A percentile compares a stretch with the other conserved stretches of the same genome.
These are phyloP conservation scores for Rutidosis leptorrhynchoides DNA, from an alignment of 129 eudicot genomes.

Conservation along the genomic window DNA sequence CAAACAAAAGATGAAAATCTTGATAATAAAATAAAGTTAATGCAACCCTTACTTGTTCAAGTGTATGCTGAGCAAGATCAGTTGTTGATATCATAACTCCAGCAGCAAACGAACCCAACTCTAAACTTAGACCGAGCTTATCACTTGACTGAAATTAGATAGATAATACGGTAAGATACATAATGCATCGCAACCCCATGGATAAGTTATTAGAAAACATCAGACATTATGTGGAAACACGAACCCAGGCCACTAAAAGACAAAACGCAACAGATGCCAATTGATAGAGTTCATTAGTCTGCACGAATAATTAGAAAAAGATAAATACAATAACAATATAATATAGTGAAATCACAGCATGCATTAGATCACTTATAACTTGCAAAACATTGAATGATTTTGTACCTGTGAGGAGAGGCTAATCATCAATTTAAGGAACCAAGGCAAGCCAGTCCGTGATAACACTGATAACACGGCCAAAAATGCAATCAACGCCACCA, in stretches of 20 bases:
- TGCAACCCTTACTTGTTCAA: conserved; percentile 69
- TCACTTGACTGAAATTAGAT: conserved; percentile 77
- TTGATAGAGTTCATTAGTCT: conserved; percentile 98
- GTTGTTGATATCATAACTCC: conserved; percentile 99
- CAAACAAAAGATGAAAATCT: conserved; percentile 17
- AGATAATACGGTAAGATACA: conserved; percentile 14
- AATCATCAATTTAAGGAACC: conserved; percentile 96
- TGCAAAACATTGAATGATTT: neutral
- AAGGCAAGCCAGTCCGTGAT: conserved; percentile 84
- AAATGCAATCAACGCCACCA: conserved; percentile 85
- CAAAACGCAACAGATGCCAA: conserved; percentile 96
- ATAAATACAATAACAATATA: neutral
- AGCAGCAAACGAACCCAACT: conserved; percentile 98
- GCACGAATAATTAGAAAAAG: conserved; percentile 35
- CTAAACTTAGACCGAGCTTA: conserved; percentile 95
- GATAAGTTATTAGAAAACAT: conserved; percentile 4
- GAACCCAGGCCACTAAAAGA: conserved; percentile 96
- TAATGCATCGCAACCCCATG: neutral
- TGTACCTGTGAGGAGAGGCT: conserved; percentile 96
- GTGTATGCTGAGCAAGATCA: conserved; percentile 98
- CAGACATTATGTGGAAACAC: conserved; percentile 30
- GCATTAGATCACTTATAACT: neutral
- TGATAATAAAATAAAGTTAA: neutral
- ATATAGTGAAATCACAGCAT: neutral
- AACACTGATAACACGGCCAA: conserved; percentile 70